Evolutionary conservation across 1,139 yeast genomes (phyloP), one percentile per base, ranked within the genome.

Genomic region (Geotrichum australiense): DNA sequence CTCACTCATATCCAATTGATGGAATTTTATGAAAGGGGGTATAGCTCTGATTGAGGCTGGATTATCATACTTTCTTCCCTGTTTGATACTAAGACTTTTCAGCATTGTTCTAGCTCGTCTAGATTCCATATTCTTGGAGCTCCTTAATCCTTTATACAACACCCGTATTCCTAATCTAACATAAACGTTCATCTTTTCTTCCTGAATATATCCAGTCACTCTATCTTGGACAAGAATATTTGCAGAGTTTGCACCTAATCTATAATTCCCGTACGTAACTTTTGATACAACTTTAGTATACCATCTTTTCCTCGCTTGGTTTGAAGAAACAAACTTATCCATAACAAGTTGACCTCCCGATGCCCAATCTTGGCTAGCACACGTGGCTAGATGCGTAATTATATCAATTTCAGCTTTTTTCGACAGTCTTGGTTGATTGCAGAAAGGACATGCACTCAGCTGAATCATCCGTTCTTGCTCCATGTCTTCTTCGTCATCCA

Each of bases 201-300:
- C 97, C 57, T 83, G 65, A 15, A 89, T 76, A 37, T 84, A 73
- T 0, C 98, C 98, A 0, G 96, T 81, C 30, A 73, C 70, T 50
- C 98, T 69, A 61, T 89, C 96, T 59, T 91, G 97, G 2, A 89
- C 96, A 41, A 91, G 67, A 31, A 91, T 89, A 56, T 89, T 89
- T 11, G 96, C 98, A 35, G 93, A 85, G 57, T 89, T 85, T 28
- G 87, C 80, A 1, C 98, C 98, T 24, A 89, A 64, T 37, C 80
- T 77, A 58, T 87, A 83, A 53, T 82, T 81, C 0, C 98, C 98
- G 57, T 85, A 87, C 0, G 94, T 84, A 35, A 91, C 65, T 56
- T 86, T 89, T 43, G 87, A 81, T 46, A 87, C 66, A 2, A 84
- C 73, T 54, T 83, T 86, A 6, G 89, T 73, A 53, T 83, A 84